phyloP scores from a whole-genome alignment of 345 rosid genomes.

The Streptanthus diversifolius region DNA sequence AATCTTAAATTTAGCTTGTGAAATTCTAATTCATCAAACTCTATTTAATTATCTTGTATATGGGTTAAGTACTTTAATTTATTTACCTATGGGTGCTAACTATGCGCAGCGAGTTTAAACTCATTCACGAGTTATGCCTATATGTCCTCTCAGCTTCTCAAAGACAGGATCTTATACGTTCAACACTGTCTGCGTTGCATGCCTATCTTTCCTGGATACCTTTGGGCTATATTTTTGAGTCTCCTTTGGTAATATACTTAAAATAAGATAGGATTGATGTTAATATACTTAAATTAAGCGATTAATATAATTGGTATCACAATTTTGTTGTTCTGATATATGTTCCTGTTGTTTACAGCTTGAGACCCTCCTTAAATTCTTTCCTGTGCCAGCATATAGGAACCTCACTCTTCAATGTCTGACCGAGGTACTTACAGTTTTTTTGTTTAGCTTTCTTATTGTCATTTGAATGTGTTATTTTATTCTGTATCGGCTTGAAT shows the following conservation, averaged over 20 bases:
- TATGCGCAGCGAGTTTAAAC: constrained; percentile 88
- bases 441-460: not conserved
- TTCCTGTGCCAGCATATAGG: constrained; percentile 72
- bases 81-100: constrained; percentile 20
- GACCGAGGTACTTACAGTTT: constrained; percentile 64
- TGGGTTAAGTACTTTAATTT: constrained; percentile 11
- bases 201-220: constrained; percentile 99
- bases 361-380: constrained; percentile 89
- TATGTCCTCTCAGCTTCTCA: constrained; percentile 96
- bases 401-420: constrained; percentile 95
- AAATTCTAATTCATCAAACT: not conserved
- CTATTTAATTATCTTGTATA: not conserved
- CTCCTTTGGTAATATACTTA: constrained; percentile 66
- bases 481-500: not conserved
- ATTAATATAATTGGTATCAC: constrained; percentile 19
- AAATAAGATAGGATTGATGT: constrained; percentile 17
- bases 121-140: constrained; percentile 96
- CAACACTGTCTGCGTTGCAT: constrained; percentile 92
- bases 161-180: constrained; percentile 89
- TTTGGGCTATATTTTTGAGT: constrained; percentile 97
- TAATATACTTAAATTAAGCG: constrained; percentile 10
- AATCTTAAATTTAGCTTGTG: not conserved
- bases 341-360: constrained; percentile 49
- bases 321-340: constrained; percentile 21
- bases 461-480: not conserved